Evolutionary conservation across 345 rosid genomes (phyloP).

Genomic region (Heritiera littoralis): DNA sequence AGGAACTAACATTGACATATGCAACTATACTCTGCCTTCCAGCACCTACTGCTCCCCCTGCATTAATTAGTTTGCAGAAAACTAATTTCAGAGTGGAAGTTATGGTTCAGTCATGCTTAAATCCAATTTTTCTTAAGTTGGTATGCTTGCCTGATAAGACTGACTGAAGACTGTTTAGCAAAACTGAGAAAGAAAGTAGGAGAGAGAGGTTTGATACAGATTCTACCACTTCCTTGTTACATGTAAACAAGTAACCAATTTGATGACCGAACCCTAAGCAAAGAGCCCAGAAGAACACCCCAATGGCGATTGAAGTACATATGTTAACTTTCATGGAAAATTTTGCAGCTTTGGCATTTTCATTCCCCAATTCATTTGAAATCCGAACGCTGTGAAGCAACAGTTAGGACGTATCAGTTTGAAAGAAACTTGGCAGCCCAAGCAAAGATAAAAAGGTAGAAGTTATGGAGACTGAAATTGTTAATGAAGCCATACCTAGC

Average conservation of each 20-base stretch:
- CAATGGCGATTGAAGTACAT: conserved; percentile 36
- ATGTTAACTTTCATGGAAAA: conserved; percentile 37
- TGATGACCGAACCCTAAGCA: conserved; percentile 41
- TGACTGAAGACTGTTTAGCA: conserved; percentile 53
- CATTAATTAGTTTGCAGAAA: not conserved
- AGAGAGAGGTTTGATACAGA: conserved; percentile 41
- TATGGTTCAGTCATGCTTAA: too few species aligned
- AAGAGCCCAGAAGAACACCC: conserved; percentile 40
- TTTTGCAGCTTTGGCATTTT: conserved; percentile 34
- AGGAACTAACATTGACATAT: conserved; percentile 52
- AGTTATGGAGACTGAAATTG: not conserved
- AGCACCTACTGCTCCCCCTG: conserved; percentile 83
- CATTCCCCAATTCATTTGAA: conserved; percentile 61
- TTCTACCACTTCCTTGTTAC: conserved; percentile 31
- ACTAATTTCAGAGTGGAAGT: not conserved
- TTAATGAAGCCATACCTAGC: conserved; percentile 34
- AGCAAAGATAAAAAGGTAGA: not conserved
- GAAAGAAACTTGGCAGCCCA: not conserved
- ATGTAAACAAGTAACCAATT: conserved; percentile 43
- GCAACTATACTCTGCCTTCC: conserved; percentile 69
- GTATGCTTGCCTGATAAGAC: conserved; percentile 45
- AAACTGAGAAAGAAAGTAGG: conserved; percentile 46
- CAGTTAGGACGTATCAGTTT: not conserved
- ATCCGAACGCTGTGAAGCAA: conserved; percentile 44
- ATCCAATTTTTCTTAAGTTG: not conserved